Base-by-base conservation (phyloP, 2,329 filamentous ascomycete genomes). In the Raffaelea albimanens region DNA sequence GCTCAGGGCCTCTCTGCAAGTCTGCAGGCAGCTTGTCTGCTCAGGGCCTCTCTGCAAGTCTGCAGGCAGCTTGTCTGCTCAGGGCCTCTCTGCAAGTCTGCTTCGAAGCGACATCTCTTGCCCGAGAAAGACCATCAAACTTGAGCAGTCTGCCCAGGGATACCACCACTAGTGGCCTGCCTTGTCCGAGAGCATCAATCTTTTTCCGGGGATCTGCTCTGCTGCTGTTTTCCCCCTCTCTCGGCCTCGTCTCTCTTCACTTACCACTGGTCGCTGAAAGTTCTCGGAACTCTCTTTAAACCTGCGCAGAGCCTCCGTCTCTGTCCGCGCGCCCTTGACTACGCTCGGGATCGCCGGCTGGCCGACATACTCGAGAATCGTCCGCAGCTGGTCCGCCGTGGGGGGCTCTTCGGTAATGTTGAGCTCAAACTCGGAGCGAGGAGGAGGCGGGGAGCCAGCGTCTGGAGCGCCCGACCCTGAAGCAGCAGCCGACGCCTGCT, bases 261-360 rank as follows among this genome's bases (percentile, higher is more conserved):
- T 59, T 70, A 93, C 87, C 63, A 96, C 68, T 22, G 91, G 91
- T 55, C 83, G 70, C 58, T 84, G 70, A 64, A 97, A 90, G 58
- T 65, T 78, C 25, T 80, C 73, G 2, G 69, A 67, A 65, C 77
- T 82, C 66, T 84, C 74, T 64, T 84, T 86, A 59, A 94, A 81
- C 67, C 78, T 85, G 67, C 77, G 84, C 60, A 96, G 56, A 2
- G 91, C 93, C 65, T 96, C 90, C 52, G 76, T 76, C 59, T 83
- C 77, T 53, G 81, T 79, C 21, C 66, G 76, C 5, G 93, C 90
- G 5, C 87, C 90, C 57, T 80, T 72, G 45, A 98, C 73, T 22
- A 97, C 67, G 31, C 64, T 64, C 34, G 68, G 54, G 54, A 83
- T 80, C 44, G 78, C 79, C 43, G 69, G 67, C 25, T 71, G 65